phyloP scores from a whole-genome alignment of 306 rosid species.

The Mimosa bimucronata region DNA sequence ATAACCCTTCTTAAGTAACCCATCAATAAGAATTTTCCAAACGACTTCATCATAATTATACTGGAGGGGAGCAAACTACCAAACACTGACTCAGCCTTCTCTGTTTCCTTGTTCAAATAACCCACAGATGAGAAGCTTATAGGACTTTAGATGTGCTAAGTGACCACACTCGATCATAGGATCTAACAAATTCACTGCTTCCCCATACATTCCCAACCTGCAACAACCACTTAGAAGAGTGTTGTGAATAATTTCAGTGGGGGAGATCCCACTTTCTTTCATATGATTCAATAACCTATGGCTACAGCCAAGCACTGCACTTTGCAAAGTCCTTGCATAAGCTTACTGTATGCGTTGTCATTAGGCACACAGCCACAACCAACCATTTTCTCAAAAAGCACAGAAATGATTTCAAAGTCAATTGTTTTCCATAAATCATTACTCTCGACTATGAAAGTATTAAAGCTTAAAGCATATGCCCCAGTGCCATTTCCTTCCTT shows the following conservation, averaged over 20 bases:
- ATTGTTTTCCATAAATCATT: slow-evolving; percentile 58
- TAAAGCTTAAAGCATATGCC: slow-evolving; percentile 42
- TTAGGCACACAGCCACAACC: slow-evolving; percentile 66
- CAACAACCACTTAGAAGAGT: slow-evolving; percentile 69
- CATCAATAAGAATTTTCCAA: slow-evolving; percentile 86
- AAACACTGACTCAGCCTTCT: slow-evolving; percentile 68
- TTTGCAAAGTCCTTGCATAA: slow-evolving; percentile 76
- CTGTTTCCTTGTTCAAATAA: slow-evolving; percentile 58
- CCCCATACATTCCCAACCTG: slow-evolving; percentile 55
- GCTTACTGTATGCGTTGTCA: slow-evolving; percentile 64
- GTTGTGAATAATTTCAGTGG: slow-evolving; percentile 60
- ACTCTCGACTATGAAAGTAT: slow-evolving; percentile 42
- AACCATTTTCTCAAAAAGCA: slow-evolving; percentile 69
- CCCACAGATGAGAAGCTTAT: slow-evolving; percentile 73
- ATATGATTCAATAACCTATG: slow-evolving; percentile 56
- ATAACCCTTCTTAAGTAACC: slow-evolving; percentile 68
- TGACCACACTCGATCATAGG: slow-evolving; percentile 61
- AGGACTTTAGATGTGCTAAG: slow-evolving; percentile 71
- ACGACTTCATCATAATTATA: slow-evolving; percentile 80
- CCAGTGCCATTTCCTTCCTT: slow-evolving; percentile 29
- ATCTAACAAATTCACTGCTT: slow-evolving; percentile 64
- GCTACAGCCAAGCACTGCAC: slow-evolving; percentile 52
- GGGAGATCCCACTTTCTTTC: slow-evolving; percentile 58
- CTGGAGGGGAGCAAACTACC: slow-evolving; percentile 51
- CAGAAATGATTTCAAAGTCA: slow-evolving; percentile 56